Evolutionary conservation across 225 moss, liverwort and hornwort species (phyloP).

Genomic region (Marchantia polymorpha): DNA sequence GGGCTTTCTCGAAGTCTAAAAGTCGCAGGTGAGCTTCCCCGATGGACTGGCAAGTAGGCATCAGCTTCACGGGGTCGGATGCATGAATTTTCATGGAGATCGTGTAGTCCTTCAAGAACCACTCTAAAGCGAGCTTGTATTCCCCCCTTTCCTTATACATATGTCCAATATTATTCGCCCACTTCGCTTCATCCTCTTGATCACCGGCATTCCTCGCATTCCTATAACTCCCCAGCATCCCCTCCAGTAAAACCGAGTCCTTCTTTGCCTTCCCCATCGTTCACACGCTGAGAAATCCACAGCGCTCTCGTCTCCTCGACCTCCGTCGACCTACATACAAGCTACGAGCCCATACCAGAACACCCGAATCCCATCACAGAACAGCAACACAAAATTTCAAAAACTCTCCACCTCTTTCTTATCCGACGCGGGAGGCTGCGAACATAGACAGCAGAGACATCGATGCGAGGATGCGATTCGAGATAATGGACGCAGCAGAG

Average conservation of each 20-base stretch:
- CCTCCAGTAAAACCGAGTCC: conserved; percentile 35
- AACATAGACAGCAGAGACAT: not conserved
- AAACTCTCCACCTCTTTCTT: not conserved
- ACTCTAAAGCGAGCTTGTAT: conserved; percentile 75
- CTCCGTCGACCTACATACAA: not conserved
- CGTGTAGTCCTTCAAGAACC: conserved; percentile 79
- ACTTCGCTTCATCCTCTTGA: conserved; percentile 81
- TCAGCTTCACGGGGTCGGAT: conserved; percentile 48
- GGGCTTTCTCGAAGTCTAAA: conserved; percentile 60
- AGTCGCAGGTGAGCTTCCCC: conserved; percentile 82
- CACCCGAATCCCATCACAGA: not conserved
- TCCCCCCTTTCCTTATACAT: conserved; percentile 79
- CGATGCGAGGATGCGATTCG: too few species aligned
- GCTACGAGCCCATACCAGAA: not conserved
- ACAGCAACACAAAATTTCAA: too few species aligned
- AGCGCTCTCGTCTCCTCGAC: not conserved
- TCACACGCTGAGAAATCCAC: conserved; percentile 8
- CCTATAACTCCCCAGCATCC: conserved; percentile 58
- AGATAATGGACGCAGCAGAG: not conserved
- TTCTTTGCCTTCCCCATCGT: conserved; percentile 49
- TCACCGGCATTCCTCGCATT: conserved; percentile 70
- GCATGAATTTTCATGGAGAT: conserved; percentile 47
- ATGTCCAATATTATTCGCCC: conserved; percentile 96
- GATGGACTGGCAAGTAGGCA: conserved; percentile 86
- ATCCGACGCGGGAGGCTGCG: not conserved